Conservation (phyloP, 2,329 filamentous ascomycete species). For the Cordyceps militaris region DNA sequence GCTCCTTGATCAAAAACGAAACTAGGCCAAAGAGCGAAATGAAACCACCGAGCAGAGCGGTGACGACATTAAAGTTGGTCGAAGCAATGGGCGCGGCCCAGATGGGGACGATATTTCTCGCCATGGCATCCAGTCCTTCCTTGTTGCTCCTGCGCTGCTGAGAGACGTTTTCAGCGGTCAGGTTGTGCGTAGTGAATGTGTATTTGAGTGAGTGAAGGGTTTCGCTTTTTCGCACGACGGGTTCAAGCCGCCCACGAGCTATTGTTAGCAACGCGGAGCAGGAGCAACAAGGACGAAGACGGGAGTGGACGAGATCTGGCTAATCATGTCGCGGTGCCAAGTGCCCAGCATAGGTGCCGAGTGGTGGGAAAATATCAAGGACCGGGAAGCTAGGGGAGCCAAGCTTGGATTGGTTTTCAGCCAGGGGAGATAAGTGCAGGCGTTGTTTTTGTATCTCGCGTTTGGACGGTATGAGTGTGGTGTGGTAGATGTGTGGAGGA, state of each 20-base stretch:
- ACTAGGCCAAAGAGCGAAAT: constrained; percentile 86
- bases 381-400: neutral
- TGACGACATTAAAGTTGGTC: constrained; percentile 78
- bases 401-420: neutral
- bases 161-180: too few relatives aligned
- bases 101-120: constrained; percentile 7
- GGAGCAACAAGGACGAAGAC: constrained; percentile 8
- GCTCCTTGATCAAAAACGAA: constrained; percentile 83
- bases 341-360: neutral
- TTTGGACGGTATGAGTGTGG: neutral
- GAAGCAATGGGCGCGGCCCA: constrained; percentile 43
- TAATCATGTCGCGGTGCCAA: constrained; percentile 9
- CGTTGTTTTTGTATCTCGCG: too few relatives aligned
- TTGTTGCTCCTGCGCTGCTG: neutral
- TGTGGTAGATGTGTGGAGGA: neutral
- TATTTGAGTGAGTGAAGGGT: neutral
- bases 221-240: constrained; percentile 1
- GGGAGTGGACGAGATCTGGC: constrained; percentile 1
- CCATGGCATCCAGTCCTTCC: neutral
- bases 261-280: constrained; percentile 14
- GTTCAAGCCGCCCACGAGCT: constrained; percentile 11
- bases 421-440: too few relatives aligned
- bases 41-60: constrained; percentile 76
- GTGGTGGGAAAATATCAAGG: neutral
- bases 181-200: neutral